These are phyloP conservation scores for Rhizophora mangle DNA, from an alignment of 345 rosid species.

Conservation along the genomic window DNA sequence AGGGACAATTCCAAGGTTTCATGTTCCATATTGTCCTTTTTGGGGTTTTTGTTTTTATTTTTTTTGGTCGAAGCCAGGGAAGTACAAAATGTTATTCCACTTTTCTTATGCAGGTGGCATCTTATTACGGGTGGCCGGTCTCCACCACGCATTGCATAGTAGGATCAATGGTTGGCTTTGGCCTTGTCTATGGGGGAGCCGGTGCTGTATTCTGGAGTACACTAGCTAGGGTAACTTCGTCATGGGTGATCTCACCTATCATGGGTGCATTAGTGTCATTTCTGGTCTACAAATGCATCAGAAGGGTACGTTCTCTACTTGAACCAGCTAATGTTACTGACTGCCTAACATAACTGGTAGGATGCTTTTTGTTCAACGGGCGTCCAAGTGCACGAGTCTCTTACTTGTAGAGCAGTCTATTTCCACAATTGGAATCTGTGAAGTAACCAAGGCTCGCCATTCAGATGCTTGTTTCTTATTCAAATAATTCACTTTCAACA, in stretches of 20 bases:
- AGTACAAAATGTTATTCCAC: background rate
- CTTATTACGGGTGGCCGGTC: conserved; percentile 94
- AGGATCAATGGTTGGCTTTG: conserved; percentile 98
- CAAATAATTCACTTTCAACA: no score
- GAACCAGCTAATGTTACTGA: background rate
- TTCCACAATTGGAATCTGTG: no score
- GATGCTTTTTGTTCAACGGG: no score
- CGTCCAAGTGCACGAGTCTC: no score
- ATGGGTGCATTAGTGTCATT: conserved; percentile 85
- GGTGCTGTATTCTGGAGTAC: conserved; percentile 98
- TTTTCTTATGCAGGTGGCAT: conserved; percentile 60
- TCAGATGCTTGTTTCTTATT: no score
- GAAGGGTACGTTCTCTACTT: conserved; percentile 59
- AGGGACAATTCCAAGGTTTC: no score
- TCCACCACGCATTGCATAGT: conserved; percentile 97
- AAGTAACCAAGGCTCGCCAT: no score
- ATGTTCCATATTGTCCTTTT: no score
- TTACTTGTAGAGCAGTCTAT: no score
- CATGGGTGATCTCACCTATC: conserved; percentile 93
- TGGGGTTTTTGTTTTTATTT: no score
- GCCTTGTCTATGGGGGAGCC: conserved; percentile 84
- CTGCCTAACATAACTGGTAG: background rate
- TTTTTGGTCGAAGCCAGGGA: no score
- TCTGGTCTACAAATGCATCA: conserved; percentile 93
- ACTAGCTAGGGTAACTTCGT: conserved; percentile 81